phyloP scores from a whole-genome alignment of 1,139 yeast species.

The Sugiyamaella castrensis region DNA sequence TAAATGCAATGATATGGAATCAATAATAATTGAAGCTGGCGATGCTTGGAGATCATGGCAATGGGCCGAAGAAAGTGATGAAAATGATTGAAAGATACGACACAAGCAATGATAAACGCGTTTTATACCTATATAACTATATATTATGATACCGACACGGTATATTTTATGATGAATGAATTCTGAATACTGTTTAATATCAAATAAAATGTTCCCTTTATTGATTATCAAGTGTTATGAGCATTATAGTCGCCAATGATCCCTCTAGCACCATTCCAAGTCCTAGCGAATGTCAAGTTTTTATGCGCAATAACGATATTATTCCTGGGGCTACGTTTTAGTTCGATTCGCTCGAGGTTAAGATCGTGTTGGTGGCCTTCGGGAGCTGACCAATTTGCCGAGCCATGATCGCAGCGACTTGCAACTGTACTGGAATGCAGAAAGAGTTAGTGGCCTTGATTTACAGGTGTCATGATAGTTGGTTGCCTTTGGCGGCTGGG shows the following conservation, averaged over 20 bases:
- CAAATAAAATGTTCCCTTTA: neutral
- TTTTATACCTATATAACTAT: neutral
- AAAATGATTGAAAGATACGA: slow-evolving; percentile 1
- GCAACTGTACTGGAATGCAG: no score
- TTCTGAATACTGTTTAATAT: neutral
- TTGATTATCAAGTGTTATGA: no score
- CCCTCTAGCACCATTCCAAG: slow-evolving; percentile 85
- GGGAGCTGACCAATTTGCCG: no score
- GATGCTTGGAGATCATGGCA: slow-evolving; percentile 87
- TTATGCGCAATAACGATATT: slow-evolving; percentile 89
- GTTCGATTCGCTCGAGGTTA: no score
- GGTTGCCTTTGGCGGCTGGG: no score
- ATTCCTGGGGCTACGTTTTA: no score
- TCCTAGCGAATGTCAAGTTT: slow-evolving; percentile 78
- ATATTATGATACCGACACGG: neutral
- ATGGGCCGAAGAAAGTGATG: slow-evolving; percentile 43
- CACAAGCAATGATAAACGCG: neutral
- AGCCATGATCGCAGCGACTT: no score
- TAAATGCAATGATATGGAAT: slow-evolving; percentile 55
- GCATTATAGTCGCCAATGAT: slow-evolving; percentile 74
- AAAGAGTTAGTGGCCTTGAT: no score
- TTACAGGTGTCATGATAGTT: no score
- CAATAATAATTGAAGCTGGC: slow-evolving; percentile 73
- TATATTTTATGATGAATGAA: neutral
- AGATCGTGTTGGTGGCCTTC: no score